Evolutionary conservation across 768 basidiomycete genomes (phyloP).

Genomic region (Termitomyces sp.): DNA sequence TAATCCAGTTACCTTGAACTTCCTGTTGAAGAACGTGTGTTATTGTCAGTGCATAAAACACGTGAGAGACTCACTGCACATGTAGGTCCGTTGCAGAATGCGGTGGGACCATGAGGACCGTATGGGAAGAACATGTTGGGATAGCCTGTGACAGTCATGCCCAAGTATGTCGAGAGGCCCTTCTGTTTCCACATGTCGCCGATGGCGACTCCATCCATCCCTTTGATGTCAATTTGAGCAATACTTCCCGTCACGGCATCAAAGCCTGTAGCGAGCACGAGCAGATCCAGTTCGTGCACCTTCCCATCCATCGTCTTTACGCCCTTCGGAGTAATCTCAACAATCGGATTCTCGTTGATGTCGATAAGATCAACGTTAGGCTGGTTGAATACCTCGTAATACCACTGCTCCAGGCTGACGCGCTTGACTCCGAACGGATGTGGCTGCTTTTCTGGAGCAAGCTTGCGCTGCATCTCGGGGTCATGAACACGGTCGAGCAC

Average conservation of each 20-base stretch:
- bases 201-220: slow-evolving; percentile 13
- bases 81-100: slow-evolving; percentile 20
- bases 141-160: slow-evolving; percentile 13
- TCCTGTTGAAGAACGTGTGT: slow-evolving; percentile 10
- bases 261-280: slow-evolving; percentile 21
- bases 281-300: slow-evolving; percentile 17
- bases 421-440: slow-evolving; percentile 22
- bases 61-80: slow-evolving; percentile 11
- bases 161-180: slow-evolving; percentile 17
- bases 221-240: slow-evolving; percentile 15
- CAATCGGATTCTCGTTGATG: slow-evolving; percentile 16
- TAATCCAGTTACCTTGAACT: slow-evolving; percentile 20
- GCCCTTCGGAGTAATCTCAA: neutral
- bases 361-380: slow-evolving; percentile 19
- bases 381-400: slow-evolving; percentile 21
- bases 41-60: neutral
- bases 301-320: slow-evolving; percentile 16
- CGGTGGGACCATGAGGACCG: slow-evolving; percentile 20
- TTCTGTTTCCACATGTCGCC: slow-evolving; percentile 17
- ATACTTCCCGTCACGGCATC: slow-evolving; percentile 20
- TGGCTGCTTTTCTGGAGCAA: slow-evolving; percentile 7
- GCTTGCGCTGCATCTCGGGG: slow-evolving; percentile 3
- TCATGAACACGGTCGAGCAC: slow-evolving; percentile 15
- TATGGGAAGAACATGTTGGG: slow-evolving; percentile 24
- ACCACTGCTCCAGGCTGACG: slow-evolving; percentile 16